Percentiles rank a stretch among this genome's conserved stretches.
Evolutionary conservation across 23 red algal genomes (phyloP).

Genomic region (Gracilaria domingensis): DNA sequence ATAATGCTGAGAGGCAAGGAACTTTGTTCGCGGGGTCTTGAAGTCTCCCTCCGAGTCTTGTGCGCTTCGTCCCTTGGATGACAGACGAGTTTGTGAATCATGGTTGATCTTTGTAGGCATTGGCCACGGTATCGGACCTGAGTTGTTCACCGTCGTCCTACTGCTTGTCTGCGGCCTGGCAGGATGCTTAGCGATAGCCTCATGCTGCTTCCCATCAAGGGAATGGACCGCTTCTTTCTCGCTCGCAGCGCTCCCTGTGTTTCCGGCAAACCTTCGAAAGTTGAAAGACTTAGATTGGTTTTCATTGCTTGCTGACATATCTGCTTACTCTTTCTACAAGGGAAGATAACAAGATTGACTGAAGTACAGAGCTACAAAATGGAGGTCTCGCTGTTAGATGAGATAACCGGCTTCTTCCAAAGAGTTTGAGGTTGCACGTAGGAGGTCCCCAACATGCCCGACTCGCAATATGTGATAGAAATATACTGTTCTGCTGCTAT

Average conservation of each 20-base stretch:
- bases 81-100: background rate
- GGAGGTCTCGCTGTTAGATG: background rate
- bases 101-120: background rate
- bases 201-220: background rate
- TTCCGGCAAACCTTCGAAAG: background rate
- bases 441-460: background rate
- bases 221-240: background rate
- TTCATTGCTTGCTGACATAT: slow-evolving; percentile 30
- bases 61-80: background rate
- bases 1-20: background rate
- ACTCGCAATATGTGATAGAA: background rate
- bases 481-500: background rate
- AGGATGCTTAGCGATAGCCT: too few relatives aligned
- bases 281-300: background rate
- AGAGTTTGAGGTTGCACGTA: background rate
- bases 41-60: background rate
- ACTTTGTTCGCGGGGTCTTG: slow-evolving; percentile 19
- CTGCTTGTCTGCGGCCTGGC: background rate
- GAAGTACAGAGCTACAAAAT: background rate
- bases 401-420: background rate
- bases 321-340: background rate
- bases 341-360: slow-evolving; percentile 14
- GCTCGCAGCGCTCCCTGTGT: background rate
- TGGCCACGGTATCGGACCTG: slow-evolving; percentile 22
- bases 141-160: background rate